Evolutionary conservation across 2,329 filamentous ascomycete species (phyloP).

Genomic region (Fusarium humuli): DNA sequence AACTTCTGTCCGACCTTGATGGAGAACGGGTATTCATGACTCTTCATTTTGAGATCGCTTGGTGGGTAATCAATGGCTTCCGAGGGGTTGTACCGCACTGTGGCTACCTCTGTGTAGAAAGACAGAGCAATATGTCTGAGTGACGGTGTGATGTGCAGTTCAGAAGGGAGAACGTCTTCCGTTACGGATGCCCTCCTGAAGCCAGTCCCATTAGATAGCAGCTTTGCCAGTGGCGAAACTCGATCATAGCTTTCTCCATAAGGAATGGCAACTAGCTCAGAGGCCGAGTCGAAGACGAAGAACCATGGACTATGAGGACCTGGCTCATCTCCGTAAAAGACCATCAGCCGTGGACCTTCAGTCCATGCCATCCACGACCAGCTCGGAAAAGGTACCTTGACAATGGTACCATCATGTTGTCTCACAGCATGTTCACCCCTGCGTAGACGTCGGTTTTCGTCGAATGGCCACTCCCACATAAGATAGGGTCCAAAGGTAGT

Average conservation of each 20-base stretch:
- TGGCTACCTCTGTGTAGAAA: background rate
- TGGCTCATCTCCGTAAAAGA: background rate
- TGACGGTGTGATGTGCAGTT: background rate
- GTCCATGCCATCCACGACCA: constrained; percentile 2
- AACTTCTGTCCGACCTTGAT: background rate
- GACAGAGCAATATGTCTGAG: background rate
- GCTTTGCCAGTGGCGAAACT: background rate
- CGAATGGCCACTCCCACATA: background rate
- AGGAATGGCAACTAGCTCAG: background rate
- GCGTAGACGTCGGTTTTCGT: rapidly evolving
- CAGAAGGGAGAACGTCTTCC: background rate
- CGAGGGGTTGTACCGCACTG: background rate
- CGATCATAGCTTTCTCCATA: background rate
- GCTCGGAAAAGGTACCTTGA: background rate
- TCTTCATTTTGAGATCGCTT: background rate
- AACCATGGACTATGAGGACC: background rate
- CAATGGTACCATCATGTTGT: background rate
- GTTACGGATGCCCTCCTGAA: background rate
- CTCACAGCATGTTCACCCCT: background rate
- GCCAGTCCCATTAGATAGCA: background rate
- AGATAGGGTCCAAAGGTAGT: background rate
- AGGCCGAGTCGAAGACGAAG: background rate
- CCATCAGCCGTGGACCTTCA: background rate
- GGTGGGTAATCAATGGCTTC: background rate
- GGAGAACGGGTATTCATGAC: background rate